phyloP scores from a whole-genome alignment of 257 asterid species.

The Handroanthus guayacan region DNA sequence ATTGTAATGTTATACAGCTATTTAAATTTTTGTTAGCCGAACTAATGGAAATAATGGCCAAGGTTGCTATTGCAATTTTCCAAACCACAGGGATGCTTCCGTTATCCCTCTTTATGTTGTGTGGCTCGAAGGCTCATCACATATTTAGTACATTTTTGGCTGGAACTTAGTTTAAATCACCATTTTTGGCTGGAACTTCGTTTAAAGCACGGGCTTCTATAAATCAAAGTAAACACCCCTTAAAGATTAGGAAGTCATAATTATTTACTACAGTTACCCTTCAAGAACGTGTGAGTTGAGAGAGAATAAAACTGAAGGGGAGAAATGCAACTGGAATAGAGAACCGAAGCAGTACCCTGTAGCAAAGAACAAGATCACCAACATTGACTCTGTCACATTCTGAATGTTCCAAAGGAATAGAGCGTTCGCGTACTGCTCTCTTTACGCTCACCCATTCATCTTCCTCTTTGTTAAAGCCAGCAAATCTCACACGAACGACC shows the following conservation, averaged over 20 bases:
- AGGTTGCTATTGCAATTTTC: too few relatives aligned
- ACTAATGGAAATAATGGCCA: too few relatives aligned
- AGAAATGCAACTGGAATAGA: not conserved
- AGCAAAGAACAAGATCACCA: constrained; percentile 89
- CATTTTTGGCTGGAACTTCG: too few relatives aligned
- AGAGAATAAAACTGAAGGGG: not conserved
- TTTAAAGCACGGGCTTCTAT: too few relatives aligned
- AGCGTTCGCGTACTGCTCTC: constrained; percentile 75
- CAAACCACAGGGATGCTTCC: too few relatives aligned
- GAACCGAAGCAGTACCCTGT: constrained; percentile 59
- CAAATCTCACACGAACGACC: constrained; percentile 86
- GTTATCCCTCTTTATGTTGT: too few relatives aligned
- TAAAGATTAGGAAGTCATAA: not conserved
- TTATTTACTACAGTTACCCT: not conserved
- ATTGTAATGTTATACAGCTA: too few relatives aligned
- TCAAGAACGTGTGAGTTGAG: not conserved
- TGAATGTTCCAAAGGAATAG: constrained; percentile 77
- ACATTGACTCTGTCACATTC: constrained; percentile 71
- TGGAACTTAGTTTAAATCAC: too few relatives aligned
- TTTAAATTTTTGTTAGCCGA: too few relatives aligned
- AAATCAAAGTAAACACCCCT: too few relatives aligned
- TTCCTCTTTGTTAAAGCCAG: constrained; percentile 76
- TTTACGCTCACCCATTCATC: constrained; percentile 89
- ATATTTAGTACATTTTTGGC: too few relatives aligned
- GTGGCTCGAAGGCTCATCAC: too few relatives aligned